Evolutionary conservation across 352 stramenopile species (phyloP).

Genomic region (Globisporangium nunn): DNA sequence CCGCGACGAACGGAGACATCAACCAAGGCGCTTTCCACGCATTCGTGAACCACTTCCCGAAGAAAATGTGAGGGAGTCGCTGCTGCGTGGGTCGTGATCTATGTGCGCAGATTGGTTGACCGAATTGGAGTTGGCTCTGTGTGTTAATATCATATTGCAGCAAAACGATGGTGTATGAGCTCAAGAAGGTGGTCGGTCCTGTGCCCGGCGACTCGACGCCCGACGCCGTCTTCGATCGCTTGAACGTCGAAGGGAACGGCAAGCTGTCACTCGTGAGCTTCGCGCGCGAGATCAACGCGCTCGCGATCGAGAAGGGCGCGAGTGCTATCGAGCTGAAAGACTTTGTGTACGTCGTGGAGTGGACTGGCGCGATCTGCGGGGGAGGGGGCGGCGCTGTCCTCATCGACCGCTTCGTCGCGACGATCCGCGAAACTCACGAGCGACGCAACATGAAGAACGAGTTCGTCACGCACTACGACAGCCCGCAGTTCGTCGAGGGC

Average conservation of each 20-base stretch:
- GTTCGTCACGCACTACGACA: slow-evolving; percentile 80
- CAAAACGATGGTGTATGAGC: slow-evolving; percentile 52
- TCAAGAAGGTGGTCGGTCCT: slow-evolving; percentile 59
- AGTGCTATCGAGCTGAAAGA: slow-evolving; percentile 59
- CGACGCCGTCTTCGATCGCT: slow-evolving; percentile 55
- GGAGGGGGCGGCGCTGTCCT: slow-evolving; percentile 48
- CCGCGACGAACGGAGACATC: slow-evolving; percentile 54
- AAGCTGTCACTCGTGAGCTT: slow-evolving; percentile 61
- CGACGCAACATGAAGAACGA: slow-evolving; percentile 81
- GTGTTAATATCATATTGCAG: slow-evolving; percentile 14
- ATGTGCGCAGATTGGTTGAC: not conserved
- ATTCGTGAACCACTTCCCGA: slow-evolving; percentile 77
- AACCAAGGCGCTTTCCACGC: slow-evolving; percentile 53
- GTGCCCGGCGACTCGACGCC: slow-evolving; percentile 22
- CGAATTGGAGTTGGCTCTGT: not conserved
- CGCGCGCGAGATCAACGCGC: slow-evolving; percentile 41
- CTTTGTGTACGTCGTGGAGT: slow-evolving; percentile 68
- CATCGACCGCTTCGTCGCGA: slow-evolving; percentile 68
- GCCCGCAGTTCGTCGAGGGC: slow-evolving; percentile 65
- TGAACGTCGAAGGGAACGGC: slow-evolving; percentile 69
- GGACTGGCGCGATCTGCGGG: slow-evolving; percentile 65
- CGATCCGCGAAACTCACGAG: slow-evolving; percentile 58
- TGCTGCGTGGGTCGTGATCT: not conserved
- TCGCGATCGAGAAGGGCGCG: slow-evolving; percentile 46
- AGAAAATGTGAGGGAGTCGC: slow-evolving; percentile 53